Percentiles rank a stretch among this genome's conserved stretches.
Evolutionary conservation across 2,329 filamentous ascomycete species (phyloP).

Genomic region (Sporothrix schenckii): DNA sequence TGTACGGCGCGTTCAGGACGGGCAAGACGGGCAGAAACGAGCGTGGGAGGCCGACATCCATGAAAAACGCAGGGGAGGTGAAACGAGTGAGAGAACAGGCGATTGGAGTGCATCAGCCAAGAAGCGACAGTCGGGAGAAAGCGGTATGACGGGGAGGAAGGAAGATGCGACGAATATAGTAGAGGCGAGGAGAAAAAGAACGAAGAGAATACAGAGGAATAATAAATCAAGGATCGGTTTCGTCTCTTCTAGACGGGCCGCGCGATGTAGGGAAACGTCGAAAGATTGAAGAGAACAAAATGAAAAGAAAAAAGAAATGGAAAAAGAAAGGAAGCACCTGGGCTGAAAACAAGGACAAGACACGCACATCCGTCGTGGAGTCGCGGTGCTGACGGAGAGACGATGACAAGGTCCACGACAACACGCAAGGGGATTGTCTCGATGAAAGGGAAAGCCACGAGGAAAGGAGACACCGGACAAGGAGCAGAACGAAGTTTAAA

Average conservation of each 20-base stretch:
- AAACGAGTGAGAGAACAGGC: constrained; percentile 26
- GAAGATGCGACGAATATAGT: constrained; percentile 17
- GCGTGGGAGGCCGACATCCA: constrained; percentile 19
- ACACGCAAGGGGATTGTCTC: background rate
- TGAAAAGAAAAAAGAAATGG: background rate
- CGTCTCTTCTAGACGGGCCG: constrained; percentile 8
- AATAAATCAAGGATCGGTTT: constrained; percentile 21
- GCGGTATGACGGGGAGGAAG: constrained; percentile 1
- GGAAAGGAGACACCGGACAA: constrained; percentile 14
- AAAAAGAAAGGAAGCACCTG: background rate
- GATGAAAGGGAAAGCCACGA: constrained; percentile 17
- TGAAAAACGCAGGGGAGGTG: constrained; percentile 22
- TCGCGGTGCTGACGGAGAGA: constrained; percentile 14
- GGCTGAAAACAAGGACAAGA: background rate
- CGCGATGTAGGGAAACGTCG: background rate
- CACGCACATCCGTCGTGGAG: background rate
- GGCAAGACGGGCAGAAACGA: constrained; percentile 14
- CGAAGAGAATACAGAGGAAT: background rate
- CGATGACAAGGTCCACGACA: constrained; percentile 1
- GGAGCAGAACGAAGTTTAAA: background rate
- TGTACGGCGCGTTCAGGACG: background rate
- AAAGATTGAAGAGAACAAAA: background rate
- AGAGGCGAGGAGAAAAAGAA: background rate
- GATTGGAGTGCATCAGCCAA: constrained; percentile 15
- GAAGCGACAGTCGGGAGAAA: constrained; percentile 2